A percentile compares a stretch with the other conserved stretches of the same genome.
Evolutionary conservation across 1,139 yeast genomes (phyloP).

Genomic region (Schizosaccharomyces versatilis): DNA sequence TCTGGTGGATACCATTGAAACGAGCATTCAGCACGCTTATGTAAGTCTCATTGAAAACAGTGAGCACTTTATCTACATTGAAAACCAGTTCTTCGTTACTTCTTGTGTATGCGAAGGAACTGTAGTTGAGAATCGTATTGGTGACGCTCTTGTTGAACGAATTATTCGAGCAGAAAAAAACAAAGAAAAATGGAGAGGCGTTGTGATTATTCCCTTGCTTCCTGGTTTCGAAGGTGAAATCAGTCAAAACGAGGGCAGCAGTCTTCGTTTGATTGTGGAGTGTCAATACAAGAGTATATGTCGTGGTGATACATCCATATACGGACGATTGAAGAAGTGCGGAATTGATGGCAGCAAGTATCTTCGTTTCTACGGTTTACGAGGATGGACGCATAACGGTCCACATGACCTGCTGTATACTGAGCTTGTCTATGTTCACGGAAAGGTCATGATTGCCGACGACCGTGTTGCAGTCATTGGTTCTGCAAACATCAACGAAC

Average conservation of each 20-base stretch:
- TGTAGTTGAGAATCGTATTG: constrained; percentile 68
- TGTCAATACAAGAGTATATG: constrained; percentile 88
- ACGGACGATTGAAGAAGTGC: constrained; percentile 51
- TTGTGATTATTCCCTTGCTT: constrained; percentile 80
- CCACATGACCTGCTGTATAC: constrained; percentile 52
- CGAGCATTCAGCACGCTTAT: constrained; percentile 82
- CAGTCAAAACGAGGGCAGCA: constrained; percentile 80
- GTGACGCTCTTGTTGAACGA: constrained; percentile 90
- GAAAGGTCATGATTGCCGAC: constrained; percentile 73
- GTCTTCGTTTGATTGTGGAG: constrained; percentile 88
- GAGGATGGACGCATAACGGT: constrained; percentile 92
- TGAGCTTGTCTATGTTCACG: constrained; percentile 84
- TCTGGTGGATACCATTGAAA: constrained; percentile 43
- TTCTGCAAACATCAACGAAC: constrained; percentile 85
- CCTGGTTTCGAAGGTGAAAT: constrained; percentile 94
- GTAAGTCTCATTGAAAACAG: constrained; percentile 74
- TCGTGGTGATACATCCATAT: constrained; percentile 74
- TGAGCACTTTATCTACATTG: constrained; percentile 81
- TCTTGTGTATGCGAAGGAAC: constrained; percentile 73
- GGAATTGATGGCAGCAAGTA: constrained; percentile 75
- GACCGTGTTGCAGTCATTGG: constrained; percentile 86
- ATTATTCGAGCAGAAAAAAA: constrained; percentile 69
- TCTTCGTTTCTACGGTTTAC: constrained; percentile 70
- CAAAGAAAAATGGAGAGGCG: constrained; percentile 67
- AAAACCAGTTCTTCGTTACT: constrained; percentile 81